Percentiles rank a stretch among this genome's conserved stretches.
phyloP scores from a whole-genome alignment of 257 asterid genomes.

The Capsicum baccatum region DNA sequence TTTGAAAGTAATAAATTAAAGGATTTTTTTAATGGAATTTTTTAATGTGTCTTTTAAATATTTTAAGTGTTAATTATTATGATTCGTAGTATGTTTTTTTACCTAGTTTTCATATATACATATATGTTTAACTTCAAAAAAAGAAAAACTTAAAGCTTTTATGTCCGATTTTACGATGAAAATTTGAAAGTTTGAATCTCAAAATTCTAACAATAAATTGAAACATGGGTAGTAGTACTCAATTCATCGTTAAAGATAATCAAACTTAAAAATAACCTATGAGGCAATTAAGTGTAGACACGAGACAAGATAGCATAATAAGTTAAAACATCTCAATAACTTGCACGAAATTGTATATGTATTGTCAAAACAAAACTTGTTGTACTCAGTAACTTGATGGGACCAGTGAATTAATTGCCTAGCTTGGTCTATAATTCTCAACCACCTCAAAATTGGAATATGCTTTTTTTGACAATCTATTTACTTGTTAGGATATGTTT shows the following conservation, averaged over 20 bases:
- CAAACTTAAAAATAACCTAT: neutral
- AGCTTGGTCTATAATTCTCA: slow-evolving; percentile 15
- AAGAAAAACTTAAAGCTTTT: no score
- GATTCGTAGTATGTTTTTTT: no score
- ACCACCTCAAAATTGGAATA: slow-evolving; percentile 23
- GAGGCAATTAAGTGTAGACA: neutral
- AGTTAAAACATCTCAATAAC: neutral
- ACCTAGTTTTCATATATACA: no score
- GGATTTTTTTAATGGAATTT: no score
- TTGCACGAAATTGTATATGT: neutral
- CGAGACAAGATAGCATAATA: neutral
- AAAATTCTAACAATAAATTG: no score
- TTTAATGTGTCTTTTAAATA: no score
- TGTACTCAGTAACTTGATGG: slow-evolving; percentile 1
- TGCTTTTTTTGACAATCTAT: neutral
- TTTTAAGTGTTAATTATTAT: no score
- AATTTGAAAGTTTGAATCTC: no score
- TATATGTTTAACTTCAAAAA: no score
- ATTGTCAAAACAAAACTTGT: neutral
- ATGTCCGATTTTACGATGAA: no score
- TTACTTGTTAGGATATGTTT: neutral
- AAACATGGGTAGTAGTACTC: no score
- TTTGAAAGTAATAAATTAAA: no score
- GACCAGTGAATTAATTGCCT: slow-evolving; percentile 2
- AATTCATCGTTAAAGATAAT: neutral